A percentile compares a stretch with the other conserved stretches of the same genome.
Evolutionary conservation across 179 eudicot genomes (phyloP).

Genomic region (Spergularia azorica): DNA sequence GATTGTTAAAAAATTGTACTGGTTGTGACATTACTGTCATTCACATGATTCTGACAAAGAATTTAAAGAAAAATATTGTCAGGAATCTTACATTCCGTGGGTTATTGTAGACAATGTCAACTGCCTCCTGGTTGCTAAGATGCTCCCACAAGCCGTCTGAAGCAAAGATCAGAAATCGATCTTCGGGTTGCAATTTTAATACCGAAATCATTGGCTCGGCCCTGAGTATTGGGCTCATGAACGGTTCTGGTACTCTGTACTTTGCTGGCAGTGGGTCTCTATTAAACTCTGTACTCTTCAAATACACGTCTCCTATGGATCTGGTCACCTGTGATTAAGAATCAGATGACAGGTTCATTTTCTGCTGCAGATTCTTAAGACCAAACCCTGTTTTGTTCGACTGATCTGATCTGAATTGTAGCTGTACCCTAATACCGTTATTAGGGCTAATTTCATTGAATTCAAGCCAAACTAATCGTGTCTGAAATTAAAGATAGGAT

Average conservation of each 20-base stretch:
- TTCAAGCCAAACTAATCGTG: too few species aligned
- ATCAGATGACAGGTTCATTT: not conserved
- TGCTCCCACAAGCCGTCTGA: conserved; percentile 84
- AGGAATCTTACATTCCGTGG: conserved; percentile 48
- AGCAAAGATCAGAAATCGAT: conserved; percentile 63
- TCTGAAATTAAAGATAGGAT: too few species aligned
- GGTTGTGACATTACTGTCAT: not conserved
- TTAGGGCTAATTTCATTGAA: too few species aligned
- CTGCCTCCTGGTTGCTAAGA: conserved; percentile 62
- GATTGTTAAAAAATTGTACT: too few species aligned
- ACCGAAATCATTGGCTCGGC: conserved; percentile 53
- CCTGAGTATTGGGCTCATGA: conserved; percentile 41
- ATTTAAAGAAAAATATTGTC: not conserved
- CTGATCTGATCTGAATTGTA: too few species aligned
- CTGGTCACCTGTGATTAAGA: conserved; percentile 49
- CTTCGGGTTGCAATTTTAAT: conserved; percentile 40
- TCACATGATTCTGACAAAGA: not conserved
- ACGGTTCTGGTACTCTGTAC: conserved; percentile 49
- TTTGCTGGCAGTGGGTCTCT: conserved; percentile 52
- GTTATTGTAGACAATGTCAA: conserved; percentile 50
- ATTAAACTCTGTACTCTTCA: conserved; percentile 66
- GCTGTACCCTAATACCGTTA: too few species aligned
- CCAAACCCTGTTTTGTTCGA: too few species aligned
- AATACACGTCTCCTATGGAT: conserved; percentile 70
- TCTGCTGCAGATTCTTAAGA: not conserved